Evolutionary conservation across 2,329 filamentous ascomycete genomes (phyloP), one percentile per base, ranked within the genome.

Genomic region (Dothistroma septosporum): DNA sequence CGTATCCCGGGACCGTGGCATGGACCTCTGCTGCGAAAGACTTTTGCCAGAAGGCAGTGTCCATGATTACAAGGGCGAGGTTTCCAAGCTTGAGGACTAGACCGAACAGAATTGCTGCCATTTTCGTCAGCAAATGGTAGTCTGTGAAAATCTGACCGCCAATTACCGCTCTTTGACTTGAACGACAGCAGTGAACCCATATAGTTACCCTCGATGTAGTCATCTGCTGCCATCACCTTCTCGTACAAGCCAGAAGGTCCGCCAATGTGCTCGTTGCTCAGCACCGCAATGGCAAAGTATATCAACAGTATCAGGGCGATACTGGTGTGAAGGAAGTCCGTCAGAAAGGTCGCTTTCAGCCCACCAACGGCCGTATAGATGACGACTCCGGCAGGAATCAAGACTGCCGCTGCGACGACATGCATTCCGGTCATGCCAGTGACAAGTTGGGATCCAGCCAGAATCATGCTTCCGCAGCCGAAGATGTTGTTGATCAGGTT

Each of bases 21-120:
- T 75, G 72, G 0, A 80, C 77, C 59, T 81, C 78, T 0, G 78
- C 76, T 0, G 79, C 79, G 62, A 82, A 82, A 0, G 76, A 78
- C 69, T 83, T 82, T 59, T 82, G 79, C 79, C 79, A 83, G 68
- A 82, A 83, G 1, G 76, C 80, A 4, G 79, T 82, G 63, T 82
- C 78, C 78, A 82, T 82, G 5, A 81, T 72, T 0, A 82, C 80
- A 0, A 81, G 72, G 8, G 77, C 79, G 19, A 82, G 68, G 56
- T 82, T 82, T 14, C 78, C 80, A 50, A 82, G 78, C 58, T 80
- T 80, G 11, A 80, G 70, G 32, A 81, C 76, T 6, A 82, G 61
- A 0, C 77, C 77, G 68, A 77, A 82, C n/a, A 71, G 63, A 12
- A 71, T 64, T 9, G 69, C 66, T 66, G 33, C 16, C 33, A 21